Percentiles rank a stretch among this genome's conserved stretches.
phyloP scores from a whole-genome alignment of 192 early-diverging fungal species.

The Geranomyces michiganensis region DNA sequence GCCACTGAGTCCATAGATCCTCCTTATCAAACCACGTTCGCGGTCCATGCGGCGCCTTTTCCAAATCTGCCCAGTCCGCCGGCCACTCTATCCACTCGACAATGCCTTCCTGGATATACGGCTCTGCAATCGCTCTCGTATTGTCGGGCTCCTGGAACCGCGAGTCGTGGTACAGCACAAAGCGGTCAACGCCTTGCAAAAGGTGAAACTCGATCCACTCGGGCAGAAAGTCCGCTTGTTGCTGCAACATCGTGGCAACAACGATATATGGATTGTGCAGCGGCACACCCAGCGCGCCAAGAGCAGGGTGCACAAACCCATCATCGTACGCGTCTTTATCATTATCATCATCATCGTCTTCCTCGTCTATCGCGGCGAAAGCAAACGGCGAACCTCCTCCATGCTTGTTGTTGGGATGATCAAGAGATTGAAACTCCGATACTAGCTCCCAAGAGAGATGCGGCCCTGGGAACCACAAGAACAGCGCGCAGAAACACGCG shows the following conservation, averaged over 20 bases:
- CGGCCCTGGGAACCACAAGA: too few relatives aligned
- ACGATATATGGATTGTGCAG: not conserved
- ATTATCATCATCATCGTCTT: too few relatives aligned
- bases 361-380: too few relatives aligned
- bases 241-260: not conserved
- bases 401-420: too few relatives aligned
- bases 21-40: slow-evolving; percentile 3
- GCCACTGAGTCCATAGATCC: not conserved
- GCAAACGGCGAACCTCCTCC: too few relatives aligned
- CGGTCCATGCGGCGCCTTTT: slow-evolving; percentile 3
- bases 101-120: slow-evolving; percentile 13
- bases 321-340: too few relatives aligned
- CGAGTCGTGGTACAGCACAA: slow-evolving; percentile 25
- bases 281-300: not conserved
- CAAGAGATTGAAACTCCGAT: too few relatives aligned
- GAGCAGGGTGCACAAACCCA: not conserved
- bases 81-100: slow-evolving; percentile 21
- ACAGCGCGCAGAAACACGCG: too few relatives aligned
- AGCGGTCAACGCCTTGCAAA: slow-evolving; percentile 12
- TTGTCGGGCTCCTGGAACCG: not conserved
- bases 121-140: not conserved
- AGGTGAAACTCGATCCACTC: slow-evolving; percentile 26
- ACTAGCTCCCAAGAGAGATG: too few relatives aligned
- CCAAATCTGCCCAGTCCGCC: not conserved
- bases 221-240: slow-evolving; percentile 13